Conservation (phyloP, 441 rosid genomes). For the Metrosideros polymorpha region DNA sequence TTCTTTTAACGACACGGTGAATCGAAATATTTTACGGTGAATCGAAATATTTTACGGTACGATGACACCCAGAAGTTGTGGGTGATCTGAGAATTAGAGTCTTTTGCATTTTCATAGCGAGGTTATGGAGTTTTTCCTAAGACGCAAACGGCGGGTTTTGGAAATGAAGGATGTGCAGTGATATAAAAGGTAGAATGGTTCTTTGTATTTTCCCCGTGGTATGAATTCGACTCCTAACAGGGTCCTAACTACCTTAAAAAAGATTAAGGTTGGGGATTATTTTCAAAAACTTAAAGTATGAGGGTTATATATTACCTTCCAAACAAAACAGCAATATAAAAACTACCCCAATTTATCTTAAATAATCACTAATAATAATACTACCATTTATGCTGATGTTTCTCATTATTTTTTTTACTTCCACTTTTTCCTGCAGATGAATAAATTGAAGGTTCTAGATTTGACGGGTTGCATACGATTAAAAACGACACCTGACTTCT, state of each 20-base stretch:
- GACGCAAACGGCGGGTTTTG: background rate
- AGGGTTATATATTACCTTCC: background rate
- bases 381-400: too few species aligned
- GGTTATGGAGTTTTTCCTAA: background rate
- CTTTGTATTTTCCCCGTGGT: background rate
- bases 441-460: background rate
- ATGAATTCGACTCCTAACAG: background rate
- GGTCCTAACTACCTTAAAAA: background rate
- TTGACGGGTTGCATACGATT: background rate
- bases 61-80: too few species aligned
- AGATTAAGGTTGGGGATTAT: background rate
- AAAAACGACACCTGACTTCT: background rate
- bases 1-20: too few species aligned
- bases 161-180: background rate
- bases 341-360: too few species aligned
- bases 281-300: too few species aligned
- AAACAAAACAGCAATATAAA: too few species aligned
- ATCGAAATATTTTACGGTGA: too few species aligned
- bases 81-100: background rate
- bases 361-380: too few species aligned
- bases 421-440: background rate
- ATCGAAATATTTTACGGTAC: too few species aligned
- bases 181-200: background rate
- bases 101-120: background rate
- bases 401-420: too few species aligned